phyloP scores from a whole-genome alignment of 176 grass and related monocot species.

The Carex scoparia region DNA sequence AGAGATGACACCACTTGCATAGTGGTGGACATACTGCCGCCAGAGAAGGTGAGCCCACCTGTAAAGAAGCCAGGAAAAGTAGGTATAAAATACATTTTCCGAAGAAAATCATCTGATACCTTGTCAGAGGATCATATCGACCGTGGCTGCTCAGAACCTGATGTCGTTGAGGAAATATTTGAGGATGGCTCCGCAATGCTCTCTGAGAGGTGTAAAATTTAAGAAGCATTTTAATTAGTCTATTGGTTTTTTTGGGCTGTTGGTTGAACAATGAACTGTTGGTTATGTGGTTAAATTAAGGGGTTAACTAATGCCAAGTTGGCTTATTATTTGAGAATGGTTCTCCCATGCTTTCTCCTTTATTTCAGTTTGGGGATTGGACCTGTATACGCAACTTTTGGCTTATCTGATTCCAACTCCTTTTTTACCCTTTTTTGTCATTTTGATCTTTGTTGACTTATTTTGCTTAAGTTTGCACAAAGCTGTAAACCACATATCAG shows the following conservation, averaged over 20 bases:
- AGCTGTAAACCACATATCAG: neutral
- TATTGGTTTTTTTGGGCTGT: neutral
- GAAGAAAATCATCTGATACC: conserved; percentile 58
- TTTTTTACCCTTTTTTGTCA: neutral
- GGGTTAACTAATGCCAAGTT: neutral
- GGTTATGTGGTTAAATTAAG: neutral
- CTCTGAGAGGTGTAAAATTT: conserved; percentile 23
- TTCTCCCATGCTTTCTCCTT: neutral
- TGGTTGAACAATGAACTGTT: neutral
- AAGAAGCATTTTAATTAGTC: conserved; percentile 2
- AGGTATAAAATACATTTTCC: conserved; percentile 69
- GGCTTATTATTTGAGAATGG: neutral
- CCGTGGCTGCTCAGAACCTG: conserved; percentile 53
- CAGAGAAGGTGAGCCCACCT: conserved; percentile 72
- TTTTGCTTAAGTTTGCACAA: neutral
- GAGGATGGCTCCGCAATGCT: conserved; percentile 45
- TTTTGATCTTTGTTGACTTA: neutral
- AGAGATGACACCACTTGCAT: conserved; percentile 93
- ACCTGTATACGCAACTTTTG: neutral
- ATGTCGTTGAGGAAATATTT: conserved; percentile 46
- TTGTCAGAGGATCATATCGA: conserved; percentile 58
- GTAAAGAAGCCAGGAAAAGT: conserved; percentile 67
- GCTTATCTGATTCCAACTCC: neutral
- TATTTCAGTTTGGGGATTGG: neutral
- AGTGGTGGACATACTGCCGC: conserved; percentile 80